Percentiles rank a stretch among this genome's conserved stretches.
These are phyloP conservation scores for Ceratobasidium sp. DNA, from an alignment of 1,284 basidiomycete genomes.

Conservation along the genomic window DNA sequence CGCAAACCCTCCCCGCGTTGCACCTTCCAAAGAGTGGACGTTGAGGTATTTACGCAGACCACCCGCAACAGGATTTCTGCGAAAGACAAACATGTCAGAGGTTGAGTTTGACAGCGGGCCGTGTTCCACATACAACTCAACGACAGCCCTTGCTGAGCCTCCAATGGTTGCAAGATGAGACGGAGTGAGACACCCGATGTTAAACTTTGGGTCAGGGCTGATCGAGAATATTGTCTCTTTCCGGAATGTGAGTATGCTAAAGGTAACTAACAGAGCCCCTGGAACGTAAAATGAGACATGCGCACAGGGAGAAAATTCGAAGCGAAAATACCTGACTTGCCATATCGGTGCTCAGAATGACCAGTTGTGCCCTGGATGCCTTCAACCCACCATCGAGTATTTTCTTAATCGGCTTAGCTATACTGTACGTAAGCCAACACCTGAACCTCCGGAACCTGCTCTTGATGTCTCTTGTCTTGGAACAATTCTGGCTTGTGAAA, in stretches of 20 bases:
- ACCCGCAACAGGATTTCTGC: no score
- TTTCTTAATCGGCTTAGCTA: slow-evolving; percentile 82
- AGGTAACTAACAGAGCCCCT: slow-evolving; percentile 89
- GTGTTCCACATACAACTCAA: slow-evolving; percentile 72
- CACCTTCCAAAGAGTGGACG: slow-evolving; percentile 91
- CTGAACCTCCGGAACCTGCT: slow-evolving; percentile 91
- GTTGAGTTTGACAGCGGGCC: slow-evolving; percentile 51
- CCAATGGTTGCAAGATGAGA: slow-evolving; percentile 92
- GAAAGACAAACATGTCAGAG: no score
- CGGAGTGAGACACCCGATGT: slow-evolving; percentile 68
- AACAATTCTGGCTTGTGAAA: no score
- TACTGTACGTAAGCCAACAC: slow-evolving; percentile 89
- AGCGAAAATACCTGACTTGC: slow-evolving; percentile 51
- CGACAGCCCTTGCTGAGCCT: slow-evolving; percentile 94
- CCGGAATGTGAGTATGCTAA: slow-evolving; percentile 75
- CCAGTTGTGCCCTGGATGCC: slow-evolving; percentile 83
- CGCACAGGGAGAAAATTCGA: neutral
- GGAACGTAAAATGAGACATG: neutral
- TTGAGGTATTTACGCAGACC: no score
- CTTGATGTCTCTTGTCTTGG: slow-evolving; percentile 59
- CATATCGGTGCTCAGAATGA: slow-evolving; percentile 89
- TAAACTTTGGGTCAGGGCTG: slow-evolving; percentile 57
- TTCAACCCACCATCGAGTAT: slow-evolving; percentile 77
- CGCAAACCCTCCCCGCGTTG: slow-evolving; percentile 94
- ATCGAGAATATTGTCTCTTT: slow-evolving; percentile 50